Percentiles rank a stretch among this genome's conserved stretches.
Conservation (phyloP, 495 filamentous ascomycete genomes). For the Hypoxylon trugodes region DNA sequence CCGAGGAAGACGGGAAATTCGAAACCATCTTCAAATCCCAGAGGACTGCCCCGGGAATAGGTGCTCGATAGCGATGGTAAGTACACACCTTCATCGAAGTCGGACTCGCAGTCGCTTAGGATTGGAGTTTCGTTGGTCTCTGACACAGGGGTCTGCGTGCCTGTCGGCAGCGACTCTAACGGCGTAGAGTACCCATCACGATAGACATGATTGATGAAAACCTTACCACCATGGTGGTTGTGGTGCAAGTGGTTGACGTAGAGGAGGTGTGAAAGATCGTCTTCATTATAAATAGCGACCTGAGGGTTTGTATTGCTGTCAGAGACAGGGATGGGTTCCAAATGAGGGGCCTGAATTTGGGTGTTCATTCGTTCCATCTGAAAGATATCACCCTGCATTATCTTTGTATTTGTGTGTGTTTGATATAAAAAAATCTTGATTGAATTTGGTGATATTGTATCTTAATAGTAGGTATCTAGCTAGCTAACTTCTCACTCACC, state of each 20-base stretch:
- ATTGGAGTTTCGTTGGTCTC: constrained; percentile 38
- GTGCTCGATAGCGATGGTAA: constrained; percentile 9
- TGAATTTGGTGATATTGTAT: constrained; percentile 7
- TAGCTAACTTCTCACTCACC: background rate
- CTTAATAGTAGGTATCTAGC: constrained; percentile 10
- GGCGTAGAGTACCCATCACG: constrained; percentile 32
- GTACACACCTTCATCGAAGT: constrained; percentile 36
- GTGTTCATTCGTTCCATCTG: constrained; percentile 39
- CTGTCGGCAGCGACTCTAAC: constrained; percentile 16
- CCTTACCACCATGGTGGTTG: constrained; percentile 33
- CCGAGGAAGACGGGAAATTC: constrained; percentile 46
- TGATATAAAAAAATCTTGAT: constrained; percentile 2
- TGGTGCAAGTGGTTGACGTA: constrained; percentile 36
- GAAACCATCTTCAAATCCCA: constrained; percentile 35
- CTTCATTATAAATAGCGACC: constrained; percentile 57
- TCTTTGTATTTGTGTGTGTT: constrained; percentile 1
- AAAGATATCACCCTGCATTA: constrained; percentile 46
- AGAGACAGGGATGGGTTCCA: constrained; percentile 4
- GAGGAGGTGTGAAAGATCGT: constrained; percentile 51
- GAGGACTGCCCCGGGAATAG: constrained; percentile 23
- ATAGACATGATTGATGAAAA: constrained; percentile 38
- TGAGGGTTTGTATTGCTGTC: constrained; percentile 19
- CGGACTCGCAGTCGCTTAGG: constrained; percentile 46
- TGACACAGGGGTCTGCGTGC: constrained; percentile 29
- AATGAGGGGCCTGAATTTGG: constrained; percentile 13